phyloP scores from a whole-genome alignment of 768 basidiomycete species.

The Kwoniella pini region DNA sequence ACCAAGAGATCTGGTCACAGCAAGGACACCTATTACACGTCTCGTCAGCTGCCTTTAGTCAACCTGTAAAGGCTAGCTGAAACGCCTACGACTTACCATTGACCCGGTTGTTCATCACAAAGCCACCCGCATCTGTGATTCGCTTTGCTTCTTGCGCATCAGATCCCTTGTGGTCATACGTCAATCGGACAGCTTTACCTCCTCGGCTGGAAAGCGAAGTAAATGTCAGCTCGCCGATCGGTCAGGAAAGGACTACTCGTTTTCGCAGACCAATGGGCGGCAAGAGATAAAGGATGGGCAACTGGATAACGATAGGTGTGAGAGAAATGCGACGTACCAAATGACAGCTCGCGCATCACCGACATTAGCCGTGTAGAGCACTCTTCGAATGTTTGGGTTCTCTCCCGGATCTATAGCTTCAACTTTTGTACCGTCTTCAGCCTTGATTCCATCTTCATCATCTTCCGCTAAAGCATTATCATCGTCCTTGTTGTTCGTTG shows the following conservation, averaged over 20 bases:
- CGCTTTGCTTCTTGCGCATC: conserved; percentile 97
- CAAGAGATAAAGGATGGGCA: too few relatives aligned
- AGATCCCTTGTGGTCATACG: conserved; percentile 97
- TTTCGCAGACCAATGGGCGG: too few relatives aligned
- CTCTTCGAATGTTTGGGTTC: conserved; percentile 61
- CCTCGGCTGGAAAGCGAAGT: conserved; percentile 59
- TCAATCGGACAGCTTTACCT: conserved; percentile 86
- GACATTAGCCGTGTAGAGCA: conserved; percentile 93
- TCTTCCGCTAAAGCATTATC: conserved; percentile 26
- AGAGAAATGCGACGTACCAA: conserved; percentile 59
- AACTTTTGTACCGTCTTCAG: conserved; percentile 57
- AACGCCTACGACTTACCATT: conserved; percentile 64
- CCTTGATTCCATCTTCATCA: conserved; percentile 13
- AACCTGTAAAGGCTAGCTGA: not conserved
- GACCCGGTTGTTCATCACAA: conserved; percentile 97
- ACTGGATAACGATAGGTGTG: too few relatives aligned
- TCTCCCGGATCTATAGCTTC: conserved; percentile 61
- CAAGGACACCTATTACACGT: conserved; percentile 64
- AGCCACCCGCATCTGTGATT: conserved; percentile 96
- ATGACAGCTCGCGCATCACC: conserved; percentile 95
- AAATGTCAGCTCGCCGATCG: not conserved
- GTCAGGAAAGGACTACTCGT: too few relatives aligned
- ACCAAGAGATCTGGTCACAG: conserved; percentile 91
- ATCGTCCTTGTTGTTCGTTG: conserved; percentile 17
- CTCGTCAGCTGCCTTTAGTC: not conserved